phyloP scores from a whole-genome alignment of 2,329 filamentous ascomycete genomes.

The Arthrobotrys iridis region DNA sequence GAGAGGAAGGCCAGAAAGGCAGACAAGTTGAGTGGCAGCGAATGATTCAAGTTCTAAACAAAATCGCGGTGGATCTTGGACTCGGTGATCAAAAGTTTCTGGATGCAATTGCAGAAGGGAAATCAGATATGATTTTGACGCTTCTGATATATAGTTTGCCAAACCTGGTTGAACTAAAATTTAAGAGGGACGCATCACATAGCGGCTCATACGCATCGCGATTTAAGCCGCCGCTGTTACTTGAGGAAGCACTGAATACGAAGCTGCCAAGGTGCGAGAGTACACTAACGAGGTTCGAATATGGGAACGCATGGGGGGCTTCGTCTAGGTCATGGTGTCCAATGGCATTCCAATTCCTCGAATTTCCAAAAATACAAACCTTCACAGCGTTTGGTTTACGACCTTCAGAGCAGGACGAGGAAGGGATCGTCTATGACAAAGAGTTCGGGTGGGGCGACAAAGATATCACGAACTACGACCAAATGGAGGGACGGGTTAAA shows the following conservation, averaged over 20 bases:
- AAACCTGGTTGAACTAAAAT: conserved; percentile 23
- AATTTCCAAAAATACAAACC: conserved; percentile 18
- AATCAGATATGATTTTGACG: conserved; percentile 34
- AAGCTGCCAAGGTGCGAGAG: conserved; percentile 9
- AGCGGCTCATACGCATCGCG: conserved; percentile 12
- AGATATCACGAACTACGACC: conserved; percentile 7
- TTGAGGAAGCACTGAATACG: conserved; percentile 22
- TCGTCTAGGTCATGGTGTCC: conserved; percentile 20
- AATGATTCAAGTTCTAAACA: conserved; percentile 13
- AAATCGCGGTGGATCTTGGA: conserved; percentile 1
- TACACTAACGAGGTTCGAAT: conserved; percentile 23
- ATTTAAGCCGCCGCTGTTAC: conserved; percentile 10
- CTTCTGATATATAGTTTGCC: conserved; percentile 32
- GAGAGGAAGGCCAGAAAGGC: not conserved
- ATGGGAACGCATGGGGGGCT: conserved; percentile 3
- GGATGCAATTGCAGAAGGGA: conserved; percentile 17
- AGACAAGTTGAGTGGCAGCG: conserved; percentile 22
- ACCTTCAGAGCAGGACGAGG: conserved; percentile 1
- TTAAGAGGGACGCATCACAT: conserved; percentile 3
- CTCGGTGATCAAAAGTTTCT: conserved; percentile 22
- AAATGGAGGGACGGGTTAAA: conserved; percentile 8
- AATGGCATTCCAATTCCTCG: conserved; percentile 1
- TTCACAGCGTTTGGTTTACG: conserved; percentile 13
- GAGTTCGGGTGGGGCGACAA: conserved; percentile 8
- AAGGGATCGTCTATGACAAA: not conserved